Conservation (phyloP, 75 land plant genomes). For the Pinus tabuliformis region DNA sequence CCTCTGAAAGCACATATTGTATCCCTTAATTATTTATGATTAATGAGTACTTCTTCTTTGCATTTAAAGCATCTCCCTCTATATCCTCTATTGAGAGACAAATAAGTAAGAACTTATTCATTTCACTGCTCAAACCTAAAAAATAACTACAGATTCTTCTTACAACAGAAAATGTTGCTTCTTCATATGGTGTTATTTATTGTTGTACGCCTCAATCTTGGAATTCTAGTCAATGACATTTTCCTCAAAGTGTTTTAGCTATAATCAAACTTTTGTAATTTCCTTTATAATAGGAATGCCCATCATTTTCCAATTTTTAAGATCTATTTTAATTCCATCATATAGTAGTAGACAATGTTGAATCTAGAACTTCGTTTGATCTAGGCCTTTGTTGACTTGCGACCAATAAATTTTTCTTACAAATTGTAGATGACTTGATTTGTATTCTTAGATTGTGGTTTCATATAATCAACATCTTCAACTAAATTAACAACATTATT, state of each 20-base stretch:
- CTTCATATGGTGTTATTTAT: background rate
- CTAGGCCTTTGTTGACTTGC: background rate
- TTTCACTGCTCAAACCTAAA: too few species aligned
- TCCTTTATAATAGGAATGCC: background rate
- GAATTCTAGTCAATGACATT: background rate
- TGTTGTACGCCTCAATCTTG: background rate
- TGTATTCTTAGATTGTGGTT: background rate
- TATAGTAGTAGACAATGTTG: background rate
- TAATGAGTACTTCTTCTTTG: background rate
- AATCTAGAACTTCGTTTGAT: background rate
- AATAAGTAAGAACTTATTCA: too few species aligned
- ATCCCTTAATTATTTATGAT: background rate
- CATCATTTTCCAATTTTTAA: background rate
- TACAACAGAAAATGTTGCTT: background rate
- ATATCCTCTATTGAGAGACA: too few species aligned
- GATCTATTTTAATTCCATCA: background rate
- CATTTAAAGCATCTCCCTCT: too few species aligned
- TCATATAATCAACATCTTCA: background rate
- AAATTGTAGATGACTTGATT: background rate
- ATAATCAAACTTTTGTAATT: background rate
- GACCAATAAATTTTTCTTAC: background rate
- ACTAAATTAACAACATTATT: background rate
- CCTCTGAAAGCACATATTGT: background rate
- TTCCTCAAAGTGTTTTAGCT: background rate
- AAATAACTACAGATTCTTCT: background rate